Evolutionary conservation across 495 filamentous ascomycete species (phyloP).

Genomic region (Sordaria brevicollis): DNA sequence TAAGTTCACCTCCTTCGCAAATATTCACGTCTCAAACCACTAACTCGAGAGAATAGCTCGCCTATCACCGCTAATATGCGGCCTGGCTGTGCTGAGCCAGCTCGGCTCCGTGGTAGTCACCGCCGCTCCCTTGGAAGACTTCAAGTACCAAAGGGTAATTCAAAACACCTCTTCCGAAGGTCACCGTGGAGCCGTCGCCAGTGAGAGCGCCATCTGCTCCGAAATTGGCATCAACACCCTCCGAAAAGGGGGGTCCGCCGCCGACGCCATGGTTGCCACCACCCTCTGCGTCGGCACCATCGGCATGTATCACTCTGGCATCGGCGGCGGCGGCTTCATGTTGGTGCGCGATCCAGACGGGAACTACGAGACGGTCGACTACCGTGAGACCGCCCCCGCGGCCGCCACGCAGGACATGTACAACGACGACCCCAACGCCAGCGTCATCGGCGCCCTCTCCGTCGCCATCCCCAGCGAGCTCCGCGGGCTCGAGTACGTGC

Average conservation of each 20-base stretch:
- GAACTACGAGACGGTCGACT: constrained; percentile 68
- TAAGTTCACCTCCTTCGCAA: background rate
- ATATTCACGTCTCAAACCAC: background rate
- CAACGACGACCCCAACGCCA: constrained; percentile 27
- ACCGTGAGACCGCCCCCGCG: constrained; percentile 74
- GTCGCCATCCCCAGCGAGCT: constrained; percentile 75
- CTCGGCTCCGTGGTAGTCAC: background rate
- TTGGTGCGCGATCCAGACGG: constrained; percentile 56
- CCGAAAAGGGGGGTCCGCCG: constrained; percentile 59
- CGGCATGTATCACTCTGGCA: constrained; percentile 83
- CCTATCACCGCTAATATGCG: constrained; percentile 3
- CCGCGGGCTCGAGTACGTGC: constrained; percentile 63
- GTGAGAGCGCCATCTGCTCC: constrained; percentile 66
- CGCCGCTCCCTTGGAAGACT: background rate
- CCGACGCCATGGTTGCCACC: constrained; percentile 64
- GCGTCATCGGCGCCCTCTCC: constrained; percentile 31
- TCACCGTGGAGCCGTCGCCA: constrained; percentile 63
- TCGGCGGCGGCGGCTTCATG: constrained; percentile 86
- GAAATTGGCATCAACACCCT: constrained; percentile 64
- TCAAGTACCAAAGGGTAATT: background rate
- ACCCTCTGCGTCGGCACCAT: constrained; percentile 67
- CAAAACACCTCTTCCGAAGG: background rate
- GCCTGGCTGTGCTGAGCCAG: background rate
- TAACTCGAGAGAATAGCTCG: background rate
- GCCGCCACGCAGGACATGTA: constrained; percentile 77